Evolutionary conservation across 2,329 filamentous ascomycete genomes (phyloP).

Genomic region (Kalaharituber pfeilii): DNA sequence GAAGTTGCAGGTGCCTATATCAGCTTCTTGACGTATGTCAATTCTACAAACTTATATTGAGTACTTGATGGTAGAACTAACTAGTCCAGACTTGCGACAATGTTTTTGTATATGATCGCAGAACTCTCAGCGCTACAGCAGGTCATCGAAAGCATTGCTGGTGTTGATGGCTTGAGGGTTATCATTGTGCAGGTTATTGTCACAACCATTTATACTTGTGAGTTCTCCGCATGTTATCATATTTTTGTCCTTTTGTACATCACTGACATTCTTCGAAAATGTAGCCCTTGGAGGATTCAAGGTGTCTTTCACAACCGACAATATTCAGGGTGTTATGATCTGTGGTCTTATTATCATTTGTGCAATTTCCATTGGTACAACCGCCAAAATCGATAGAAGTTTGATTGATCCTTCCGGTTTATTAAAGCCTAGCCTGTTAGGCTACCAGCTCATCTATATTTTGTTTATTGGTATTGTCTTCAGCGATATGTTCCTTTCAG

Average conservation of each 20-base stretch:
- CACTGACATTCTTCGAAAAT: neutral
- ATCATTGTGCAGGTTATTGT: conserved; percentile 62
- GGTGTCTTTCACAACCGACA: conserved; percentile 71
- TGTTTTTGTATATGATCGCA: conserved; percentile 76
- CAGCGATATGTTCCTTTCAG: conserved; percentile 74
- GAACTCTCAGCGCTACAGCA: conserved; percentile 69
- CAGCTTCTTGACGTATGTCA: conserved; percentile 48
- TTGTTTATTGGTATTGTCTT: conserved; percentile 63
- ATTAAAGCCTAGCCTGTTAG: conserved; percentile 50
- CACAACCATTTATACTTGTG: conserved; percentile 71
- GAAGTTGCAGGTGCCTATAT: conserved; percentile 51
- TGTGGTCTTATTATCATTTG: conserved; percentile 56
- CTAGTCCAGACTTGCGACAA: conserved; percentile 43
- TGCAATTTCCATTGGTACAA: conserved; percentile 57
- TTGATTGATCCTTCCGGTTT: conserved; percentile 52
- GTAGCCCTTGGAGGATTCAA: conserved; percentile 62
- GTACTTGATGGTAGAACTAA: neutral
- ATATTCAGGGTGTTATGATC: conserved; percentile 65
- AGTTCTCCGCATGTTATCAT: conserved; percentile 19
- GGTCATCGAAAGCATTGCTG: conserved; percentile 56
- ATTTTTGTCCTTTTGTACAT: no score
- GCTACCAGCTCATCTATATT: conserved; percentile 76
- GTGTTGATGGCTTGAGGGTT: conserved; percentile 53
- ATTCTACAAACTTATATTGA: neutral
- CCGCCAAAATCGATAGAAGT: conserved; percentile 52